phyloP scores from a whole-genome alignment of 1,284 basidiomycete species.

The Meira miltonrushii region DNA sequence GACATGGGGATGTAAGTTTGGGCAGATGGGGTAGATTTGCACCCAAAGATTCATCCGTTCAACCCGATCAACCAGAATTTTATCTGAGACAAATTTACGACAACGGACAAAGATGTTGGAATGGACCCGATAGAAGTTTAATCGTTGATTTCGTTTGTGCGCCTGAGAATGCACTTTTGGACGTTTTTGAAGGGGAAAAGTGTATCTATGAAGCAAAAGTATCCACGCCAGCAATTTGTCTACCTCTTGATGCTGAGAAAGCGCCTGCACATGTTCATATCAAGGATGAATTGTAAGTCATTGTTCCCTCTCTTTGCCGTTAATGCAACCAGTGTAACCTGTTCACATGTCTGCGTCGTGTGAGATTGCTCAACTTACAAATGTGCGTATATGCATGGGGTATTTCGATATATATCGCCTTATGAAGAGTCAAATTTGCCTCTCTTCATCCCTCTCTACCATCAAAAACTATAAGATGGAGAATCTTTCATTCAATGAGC shows the following conservation, averaged over 20 bases:
- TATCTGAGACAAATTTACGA: conserved; percentile 78
- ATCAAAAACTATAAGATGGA: no score
- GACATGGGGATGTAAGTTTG: conserved; percentile 71
- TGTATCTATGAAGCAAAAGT: conserved; percentile 89
- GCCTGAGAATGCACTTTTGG: conserved; percentile 73
- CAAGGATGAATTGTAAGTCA: conserved; percentile 13
- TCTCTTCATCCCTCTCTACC: no score
- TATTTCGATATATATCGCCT: no score
- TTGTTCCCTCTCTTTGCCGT: neutral
- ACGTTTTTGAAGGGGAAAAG: conserved; percentile 82
- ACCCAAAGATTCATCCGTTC: conserved; percentile 61
- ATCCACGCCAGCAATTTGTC: conserved; percentile 82
- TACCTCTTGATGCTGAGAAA: conserved; percentile 13
- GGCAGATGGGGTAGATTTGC: conserved; percentile 77
- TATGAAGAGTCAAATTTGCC: no score
- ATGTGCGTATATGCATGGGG: no score
- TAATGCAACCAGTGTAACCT: neutral
- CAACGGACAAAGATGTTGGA: conserved; percentile 82
- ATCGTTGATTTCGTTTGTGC: conserved; percentile 78
- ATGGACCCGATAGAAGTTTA: conserved; percentile 81
- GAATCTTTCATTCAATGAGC: no score
- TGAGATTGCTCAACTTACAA: no score
- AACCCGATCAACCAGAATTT: conserved; percentile 60
- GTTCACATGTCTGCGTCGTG: no score
- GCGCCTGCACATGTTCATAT: neutral